Evolutionary conservation across 2,329 filamentous ascomycete species (phyloP), one percentile per base, ranked within the genome.

Genomic region (Cordyceps militaris): DNA sequence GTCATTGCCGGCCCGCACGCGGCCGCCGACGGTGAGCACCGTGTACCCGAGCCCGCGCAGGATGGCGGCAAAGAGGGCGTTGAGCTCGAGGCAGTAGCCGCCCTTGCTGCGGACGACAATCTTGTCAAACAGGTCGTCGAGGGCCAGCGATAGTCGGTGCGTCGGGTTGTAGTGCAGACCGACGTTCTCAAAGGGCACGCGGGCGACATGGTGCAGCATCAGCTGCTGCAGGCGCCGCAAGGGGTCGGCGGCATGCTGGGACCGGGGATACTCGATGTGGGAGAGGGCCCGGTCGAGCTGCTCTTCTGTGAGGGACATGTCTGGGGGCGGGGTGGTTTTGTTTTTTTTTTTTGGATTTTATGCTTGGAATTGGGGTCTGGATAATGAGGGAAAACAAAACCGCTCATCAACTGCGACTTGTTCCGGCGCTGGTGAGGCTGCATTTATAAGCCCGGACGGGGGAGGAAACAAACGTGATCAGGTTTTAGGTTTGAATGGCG

Each of bases 131-230:
- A 79, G 69, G 36, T 67, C 65, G 10, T 73, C 66, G 0, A 74
- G 71, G 14, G 74, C 67, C 26, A 80, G 70, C 7, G 68, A 63
- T 14, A 76, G 64, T 8, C 62, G 53, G 21, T 71, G 69, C 62
- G 69, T 63, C 16, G 63, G 62, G 8, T 71, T 70, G 66, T 83
- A 82, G 66, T 83, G 79, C 6, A 84, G 68, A 6, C 74, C 69
- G 3, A 83, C 65, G 58, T 76, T 80, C 61, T 84, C 81, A 53
- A 83, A 84, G 0, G 81, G 79, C 5, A 83, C 73, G 26, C 70
- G 69, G 0, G 74, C 72, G 47, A 82, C 73, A 54, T 82, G 79
- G 49, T 71, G 68, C 21, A 62, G 61, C 54, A 71, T 64, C 10
- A 76, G 65, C 21, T 64, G 60, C 6, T 62, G 61, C 23, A 76